Base-by-base conservation (phyloP, 106 monocot species). In the Dioscorea dumetorum region DNA sequence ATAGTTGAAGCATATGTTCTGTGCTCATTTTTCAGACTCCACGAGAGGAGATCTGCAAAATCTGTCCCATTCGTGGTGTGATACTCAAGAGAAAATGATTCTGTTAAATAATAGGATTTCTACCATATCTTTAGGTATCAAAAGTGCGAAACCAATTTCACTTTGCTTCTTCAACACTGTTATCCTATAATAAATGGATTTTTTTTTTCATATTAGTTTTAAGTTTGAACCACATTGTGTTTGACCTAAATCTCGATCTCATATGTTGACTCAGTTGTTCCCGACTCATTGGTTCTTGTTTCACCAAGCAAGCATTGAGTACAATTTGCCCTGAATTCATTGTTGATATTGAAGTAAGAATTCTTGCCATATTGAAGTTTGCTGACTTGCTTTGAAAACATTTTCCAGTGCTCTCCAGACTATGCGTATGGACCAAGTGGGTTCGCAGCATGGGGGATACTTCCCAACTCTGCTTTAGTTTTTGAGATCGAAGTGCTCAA, bases 321-420 rank as follows among this genome's bases (percentile, higher is more conserved):
- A 5, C n/a, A 56, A 16, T 56, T 56, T 4, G 10, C 4, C 18
- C n/a, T 18, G 10, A 56, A 18, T 18, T 18, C 16, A 56, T 56
- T 19, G 54, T 18, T 0, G 0, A 56, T 56, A 56, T 56, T 56
- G 54, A 56, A 56, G 54, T 56, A 56, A 5, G 16, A 16, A 5
- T 2, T 56, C 19, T 18, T 15, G 15, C 18, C 19, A 56, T 19
- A 18, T 56, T 18, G 16, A 18, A 18, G 10, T 56, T 56, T 4
- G 16, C 59, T 59, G 5, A 23, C 22, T 59, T 22, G 22, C 22
- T 59, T 24, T 20, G 22, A 59, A 28, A 28, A 11, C n/a, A 8
- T 16, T 66, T 60, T 71, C 60, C 70, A 71, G 70, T 71, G 70
- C 60, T 48, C 70, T 59, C 70, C 70, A 24, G 70, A 71, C 58